A percentile compares a stretch with the other conserved stretches of the same genome.
Evolutionary conservation across 2,329 filamentous ascomycete genomes (phyloP).

Genomic region (Claviceps arundinis): DNA sequence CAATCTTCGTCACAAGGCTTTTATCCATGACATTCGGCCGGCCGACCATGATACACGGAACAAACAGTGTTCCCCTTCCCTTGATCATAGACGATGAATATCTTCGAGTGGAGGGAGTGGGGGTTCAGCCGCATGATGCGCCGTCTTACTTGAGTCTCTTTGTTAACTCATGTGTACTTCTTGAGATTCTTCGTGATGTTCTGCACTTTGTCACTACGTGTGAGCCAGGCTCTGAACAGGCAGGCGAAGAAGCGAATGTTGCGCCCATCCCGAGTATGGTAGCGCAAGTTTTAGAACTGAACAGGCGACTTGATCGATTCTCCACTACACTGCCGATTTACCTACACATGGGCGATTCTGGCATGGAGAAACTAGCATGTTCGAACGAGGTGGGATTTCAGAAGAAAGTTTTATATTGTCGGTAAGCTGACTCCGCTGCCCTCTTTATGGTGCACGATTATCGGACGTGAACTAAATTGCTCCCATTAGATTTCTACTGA

Average conservation of each 20-base stretch:
- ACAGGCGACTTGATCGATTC: conserved; percentile 2
- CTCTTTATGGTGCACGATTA: background rate
- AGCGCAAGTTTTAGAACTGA: background rate
- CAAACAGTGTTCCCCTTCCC: conserved; percentile 1
- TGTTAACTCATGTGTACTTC: background rate
- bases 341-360: background rate
- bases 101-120: background rate
- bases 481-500: background rate
- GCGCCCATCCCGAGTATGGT: background rate
- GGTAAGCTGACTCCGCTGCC: background rate
- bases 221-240: background rate
- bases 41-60: conserved; percentile 1
- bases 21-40: conserved; percentile 5
- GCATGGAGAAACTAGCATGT: background rate
- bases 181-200: conserved; percentile 1
- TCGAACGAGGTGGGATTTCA: background rate
- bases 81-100: conserved; percentile 1
- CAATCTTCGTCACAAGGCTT: background rate
- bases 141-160: conserved; percentile 2
- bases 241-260: background rate
- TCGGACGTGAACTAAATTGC: background rate
- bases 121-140: background rate
- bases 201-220: conserved; percentile 1
- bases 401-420: conserved; percentile 3
- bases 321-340: background rate